Percentiles rank a stretch among this genome's conserved stretches.
Evolutionary conservation across 2,329 filamentous ascomycete genomes (phyloP).

Genomic region (Lachnellula willkommii): DNA sequence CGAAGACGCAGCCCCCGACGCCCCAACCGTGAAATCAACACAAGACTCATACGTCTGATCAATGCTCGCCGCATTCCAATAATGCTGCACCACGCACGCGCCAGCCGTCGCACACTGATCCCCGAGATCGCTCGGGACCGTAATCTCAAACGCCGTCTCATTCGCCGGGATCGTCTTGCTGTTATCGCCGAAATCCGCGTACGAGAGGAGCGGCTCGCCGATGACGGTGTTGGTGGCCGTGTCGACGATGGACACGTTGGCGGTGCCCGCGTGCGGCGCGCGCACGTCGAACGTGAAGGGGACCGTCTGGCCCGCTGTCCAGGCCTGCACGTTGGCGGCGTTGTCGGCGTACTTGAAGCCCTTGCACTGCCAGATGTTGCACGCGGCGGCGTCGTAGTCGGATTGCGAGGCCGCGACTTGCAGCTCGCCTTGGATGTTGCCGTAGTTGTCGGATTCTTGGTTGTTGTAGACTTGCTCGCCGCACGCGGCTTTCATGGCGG

Average conservation of each 20-base stretch:
- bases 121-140: conserved; percentile 42
- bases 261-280: conserved; percentile 48
- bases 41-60: conserved; percentile 54
- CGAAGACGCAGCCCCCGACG: conserved; percentile 3
- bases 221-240: conserved; percentile 45
- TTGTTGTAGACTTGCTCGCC: conserved; percentile 39
- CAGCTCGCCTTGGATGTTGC: conserved; percentile 34
- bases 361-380: conserved; percentile 45
- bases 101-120: conserved; percentile 29
- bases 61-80: conserved; percentile 44
- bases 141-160: conserved; percentile 47
- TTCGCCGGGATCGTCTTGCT: conserved; percentile 38
- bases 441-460: conserved; percentile 24
- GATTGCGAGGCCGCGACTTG: conserved; percentile 34
- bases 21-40: conserved; percentile 41
- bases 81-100: conserved; percentile 45
- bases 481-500: conserved; percentile 41
- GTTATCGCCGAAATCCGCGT: conserved; percentile 44
- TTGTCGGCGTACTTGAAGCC: conserved; percentile 43
- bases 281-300: conserved; percentile 38
- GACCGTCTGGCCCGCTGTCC: conserved; percentile 39
- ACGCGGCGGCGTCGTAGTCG: conserved; percentile 22
- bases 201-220: conserved; percentile 42
- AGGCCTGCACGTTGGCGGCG: conserved; percentile 39
- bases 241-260: conserved; percentile 51